Evolutionary conservation across 768 basidiomycete genomes (phyloP).

Genomic region (Xerocomus potaroensis): DNA sequence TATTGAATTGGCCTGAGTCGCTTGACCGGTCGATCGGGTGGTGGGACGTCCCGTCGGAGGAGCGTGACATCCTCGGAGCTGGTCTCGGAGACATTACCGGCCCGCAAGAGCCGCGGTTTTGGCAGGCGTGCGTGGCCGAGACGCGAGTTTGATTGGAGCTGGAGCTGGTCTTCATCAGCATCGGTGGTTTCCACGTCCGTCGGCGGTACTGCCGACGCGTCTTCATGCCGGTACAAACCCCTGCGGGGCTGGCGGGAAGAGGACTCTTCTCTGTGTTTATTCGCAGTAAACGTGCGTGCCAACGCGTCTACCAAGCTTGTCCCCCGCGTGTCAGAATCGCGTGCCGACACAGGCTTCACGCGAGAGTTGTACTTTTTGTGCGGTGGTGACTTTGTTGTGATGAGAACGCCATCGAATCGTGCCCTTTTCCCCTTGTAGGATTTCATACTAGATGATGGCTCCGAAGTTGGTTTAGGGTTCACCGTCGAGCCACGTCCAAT

Average conservation of each 20-base stretch:
- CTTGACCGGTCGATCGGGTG: slow-evolving; percentile 11
- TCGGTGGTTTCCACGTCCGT: slow-evolving; percentile 24
- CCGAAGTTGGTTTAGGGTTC: not conserved
- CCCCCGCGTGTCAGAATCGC: not conserved
- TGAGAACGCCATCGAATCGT: slow-evolving; percentile 24
- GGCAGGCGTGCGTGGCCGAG: slow-evolving; percentile 7
- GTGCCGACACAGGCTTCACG: not conserved
- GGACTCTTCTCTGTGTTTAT: slow-evolving; percentile 7
- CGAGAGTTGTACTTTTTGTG: not conserved
- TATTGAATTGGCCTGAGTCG: slow-evolving; percentile 20
- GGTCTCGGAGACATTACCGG: slow-evolving; percentile 4
- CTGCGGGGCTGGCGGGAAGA: not conserved
- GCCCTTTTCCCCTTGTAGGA: slow-evolving; percentile 11
- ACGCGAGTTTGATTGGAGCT: slow-evolving; percentile 6
- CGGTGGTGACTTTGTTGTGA: slow-evolving; percentile 7
- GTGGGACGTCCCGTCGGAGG: not conserved
- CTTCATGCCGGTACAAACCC: not conserved
- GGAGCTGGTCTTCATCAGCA: slow-evolving; percentile 21
- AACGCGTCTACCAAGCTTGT: slow-evolving; percentile 23
- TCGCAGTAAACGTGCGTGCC: slow-evolving; percentile 25
- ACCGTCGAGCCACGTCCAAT: not conserved
- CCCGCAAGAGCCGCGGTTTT: slow-evolving; percentile 1
- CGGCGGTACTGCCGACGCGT: slow-evolving; percentile 6
- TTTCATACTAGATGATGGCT: not conserved
- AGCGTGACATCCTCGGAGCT: slow-evolving; percentile 7